phyloP scores from a whole-genome alignment of 2,329 filamentous ascomycete genomes.

The Scorias spongiosa region DNA sequence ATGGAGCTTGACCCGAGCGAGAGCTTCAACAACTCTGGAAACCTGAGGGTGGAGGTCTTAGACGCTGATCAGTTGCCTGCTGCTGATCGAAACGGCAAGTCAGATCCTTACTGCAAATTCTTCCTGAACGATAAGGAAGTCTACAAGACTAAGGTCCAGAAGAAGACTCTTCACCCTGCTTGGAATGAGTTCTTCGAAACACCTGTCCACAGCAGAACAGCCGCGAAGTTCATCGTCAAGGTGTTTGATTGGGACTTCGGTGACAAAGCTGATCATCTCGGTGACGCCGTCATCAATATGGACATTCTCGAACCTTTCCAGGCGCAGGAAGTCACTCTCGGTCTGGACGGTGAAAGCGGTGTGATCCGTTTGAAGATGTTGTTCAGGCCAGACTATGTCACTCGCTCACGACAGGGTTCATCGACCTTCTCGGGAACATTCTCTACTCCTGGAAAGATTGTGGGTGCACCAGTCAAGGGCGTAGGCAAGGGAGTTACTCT shows the following conservation, averaged over 20 bases:
- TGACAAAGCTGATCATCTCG: conserved; percentile 85
- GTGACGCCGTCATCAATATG: conserved; percentile 59
- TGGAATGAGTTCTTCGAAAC: conserved; percentile 97
- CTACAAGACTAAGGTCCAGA: conserved; percentile 88
- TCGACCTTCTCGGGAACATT: conserved; percentile 90
- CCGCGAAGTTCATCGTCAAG: conserved; percentile 64
- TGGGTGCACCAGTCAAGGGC: conserved; percentile 91
- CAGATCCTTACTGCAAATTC: conserved; percentile 94
- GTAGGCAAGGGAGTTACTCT: conserved; percentile 59
- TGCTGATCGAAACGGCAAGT: conserved; percentile 90
- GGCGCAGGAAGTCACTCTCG: conserved; percentile 56
- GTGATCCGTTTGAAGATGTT: conserved; percentile 67
- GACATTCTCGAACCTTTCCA: conserved; percentile 72
- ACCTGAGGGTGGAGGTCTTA: conserved; percentile 79
- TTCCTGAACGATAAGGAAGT: conserved; percentile 76
- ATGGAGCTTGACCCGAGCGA: conserved; percentile 91
- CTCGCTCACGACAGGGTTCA: conserved; percentile 71
- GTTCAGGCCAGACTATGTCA: conserved; percentile 87
- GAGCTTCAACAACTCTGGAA: conserved; percentile 98
- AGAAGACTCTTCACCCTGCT: conserved; percentile 85
- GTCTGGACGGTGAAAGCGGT: conserved; percentile 80
- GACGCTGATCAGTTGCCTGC: conserved; percentile 79
- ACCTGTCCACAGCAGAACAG: conserved; percentile 67
- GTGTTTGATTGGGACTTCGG: conserved; percentile 96
- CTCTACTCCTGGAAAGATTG: conserved; percentile 70